Evolutionary conservation across 2,329 filamentous ascomycete genomes (phyloP).

Genomic region (Clarireedia sp.): DNA sequence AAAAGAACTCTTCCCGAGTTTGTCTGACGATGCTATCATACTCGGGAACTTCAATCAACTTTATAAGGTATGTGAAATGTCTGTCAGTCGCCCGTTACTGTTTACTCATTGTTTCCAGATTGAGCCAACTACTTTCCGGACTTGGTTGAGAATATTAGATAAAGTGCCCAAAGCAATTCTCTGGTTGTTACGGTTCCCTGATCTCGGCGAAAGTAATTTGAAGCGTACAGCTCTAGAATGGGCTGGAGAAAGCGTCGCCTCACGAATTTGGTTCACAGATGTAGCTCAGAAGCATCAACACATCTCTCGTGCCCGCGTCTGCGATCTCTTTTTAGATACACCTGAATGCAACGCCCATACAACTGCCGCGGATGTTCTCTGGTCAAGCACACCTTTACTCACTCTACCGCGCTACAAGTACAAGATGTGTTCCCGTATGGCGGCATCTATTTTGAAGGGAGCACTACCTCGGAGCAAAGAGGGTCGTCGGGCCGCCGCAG

Average conservation of each 20-base stretch:
- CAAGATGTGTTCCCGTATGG: slow-evolving; percentile 99
- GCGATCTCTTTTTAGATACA: slow-evolving; percentile 92
- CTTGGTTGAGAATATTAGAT: slow-evolving; percentile 86
- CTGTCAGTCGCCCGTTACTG: neutral
- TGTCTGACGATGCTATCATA: slow-evolving; percentile 79
- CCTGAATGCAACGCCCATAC: slow-evolving; percentile 98
- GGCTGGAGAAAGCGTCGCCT: slow-evolving; percentile 79
- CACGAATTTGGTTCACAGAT: slow-evolving; percentile 87
- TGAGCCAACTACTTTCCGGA: slow-evolving; percentile 91
- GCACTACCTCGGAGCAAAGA: slow-evolving; percentile 66
- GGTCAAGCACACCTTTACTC: slow-evolving; percentile 89
- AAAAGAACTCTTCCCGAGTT: slow-evolving; percentile 77
- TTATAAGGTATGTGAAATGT: slow-evolving; percentile 66
- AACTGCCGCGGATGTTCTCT: slow-evolving; percentile 90
- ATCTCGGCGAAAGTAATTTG: slow-evolving; percentile 81
- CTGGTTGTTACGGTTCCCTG: slow-evolving; percentile 95
- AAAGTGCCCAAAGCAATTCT: slow-evolving; percentile 80
- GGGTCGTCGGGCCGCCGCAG: slow-evolving; percentile 59
- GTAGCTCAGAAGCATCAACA: slow-evolving; percentile 93
- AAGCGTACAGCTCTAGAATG: slow-evolving; percentile 71
- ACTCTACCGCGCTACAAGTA: slow-evolving; percentile 88
- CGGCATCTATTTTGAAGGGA: slow-evolving; percentile 84
- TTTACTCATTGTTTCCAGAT: slow-evolving; percentile 49
- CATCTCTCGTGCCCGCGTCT: slow-evolving; percentile 83
- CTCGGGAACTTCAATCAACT: slow-evolving; percentile 97